phyloP scores from a whole-genome alignment of 2,329 filamentous ascomycete species.

The Colletotrichum trifolii region DNA sequence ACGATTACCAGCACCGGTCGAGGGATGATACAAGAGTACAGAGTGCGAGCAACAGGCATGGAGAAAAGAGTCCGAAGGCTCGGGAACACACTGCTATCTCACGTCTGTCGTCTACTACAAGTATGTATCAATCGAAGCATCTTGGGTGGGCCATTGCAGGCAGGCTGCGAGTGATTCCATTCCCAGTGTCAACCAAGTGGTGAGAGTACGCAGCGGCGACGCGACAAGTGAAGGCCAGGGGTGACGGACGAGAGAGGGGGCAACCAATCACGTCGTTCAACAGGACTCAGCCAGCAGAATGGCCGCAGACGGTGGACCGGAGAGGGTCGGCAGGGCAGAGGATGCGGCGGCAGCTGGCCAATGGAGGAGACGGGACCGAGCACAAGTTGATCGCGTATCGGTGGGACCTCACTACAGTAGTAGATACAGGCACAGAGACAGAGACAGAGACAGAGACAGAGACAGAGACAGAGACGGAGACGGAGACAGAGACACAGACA shows the following conservation, averaged over 20 bases:
- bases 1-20: not conserved
- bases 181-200: constrained; percentile 25
- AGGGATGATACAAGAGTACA: not conserved
- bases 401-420: too few species aligned
- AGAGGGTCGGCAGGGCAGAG: not conserved
- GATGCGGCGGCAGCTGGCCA: constrained; percentile 26
- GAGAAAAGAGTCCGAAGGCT: not conserved
- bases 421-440: not conserved
- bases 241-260: constrained; percentile 10
- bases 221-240: constrained; percentile 5
- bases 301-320: not conserved
- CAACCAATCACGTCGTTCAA: not conserved
- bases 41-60: not conserved
- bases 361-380: constrained; percentile 20
- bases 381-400: constrained; percentile 7
- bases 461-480: not conserved
- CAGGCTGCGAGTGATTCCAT: constrained; percentile 6
- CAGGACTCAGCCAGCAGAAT: not conserved
- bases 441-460: not conserved
- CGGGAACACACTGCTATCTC: not conserved
- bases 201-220: constrained; percentile 24
- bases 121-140: not conserved
- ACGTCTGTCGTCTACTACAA: not conserved
- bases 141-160: not conserved
- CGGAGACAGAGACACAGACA: not conserved